A percentile compares a stretch with the other conserved stretches of the same genome.
phyloP scores from a whole-genome alignment of 176 grass and related monocot species.

The Aegilops umbellulata region DNA sequence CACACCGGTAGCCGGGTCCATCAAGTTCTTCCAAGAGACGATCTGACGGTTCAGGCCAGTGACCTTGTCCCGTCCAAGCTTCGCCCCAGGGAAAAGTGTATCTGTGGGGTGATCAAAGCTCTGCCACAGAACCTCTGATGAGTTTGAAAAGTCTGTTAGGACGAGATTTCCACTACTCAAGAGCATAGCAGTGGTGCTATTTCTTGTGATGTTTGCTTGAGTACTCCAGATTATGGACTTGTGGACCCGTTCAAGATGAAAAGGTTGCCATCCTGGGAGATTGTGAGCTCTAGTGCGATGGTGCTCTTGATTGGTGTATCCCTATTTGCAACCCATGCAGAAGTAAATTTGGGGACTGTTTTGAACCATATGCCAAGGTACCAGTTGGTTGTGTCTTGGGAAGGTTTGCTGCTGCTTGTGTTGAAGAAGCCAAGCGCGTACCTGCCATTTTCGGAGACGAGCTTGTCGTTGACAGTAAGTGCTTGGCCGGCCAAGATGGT shows the following conservation, averaged over 20 bases:
- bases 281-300: background rate
- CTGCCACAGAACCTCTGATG: background rate
- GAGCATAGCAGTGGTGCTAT: background rate
- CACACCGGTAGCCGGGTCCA: background rate
- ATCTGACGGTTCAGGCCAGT: background rate
- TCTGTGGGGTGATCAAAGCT: background rate
- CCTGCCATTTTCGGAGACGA: slow-evolving; percentile 40
- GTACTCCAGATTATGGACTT: background rate
- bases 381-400: background rate
- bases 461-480: slow-evolving; percentile 2
- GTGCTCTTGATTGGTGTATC: background rate
- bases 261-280: background rate
- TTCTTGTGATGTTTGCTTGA: background rate
- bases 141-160: background rate
- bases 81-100: background rate
- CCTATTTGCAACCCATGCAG: background rate
- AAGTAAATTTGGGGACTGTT: background rate
- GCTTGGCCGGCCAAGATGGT: too few relatives aligned
- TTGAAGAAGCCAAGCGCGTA: slow-evolving; percentile 71
- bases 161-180: background rate
- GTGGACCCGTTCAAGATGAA: background rate
- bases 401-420: background rate
- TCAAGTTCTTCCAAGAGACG: background rate
- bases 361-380: slow-evolving; percentile 1
- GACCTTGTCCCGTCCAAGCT: background rate